These are phyloP conservation scores for Hapsidospora chrysogenum DNA, from an alignment of 495 filamentous ascomycete species.

Conservation along the genomic window DNA sequence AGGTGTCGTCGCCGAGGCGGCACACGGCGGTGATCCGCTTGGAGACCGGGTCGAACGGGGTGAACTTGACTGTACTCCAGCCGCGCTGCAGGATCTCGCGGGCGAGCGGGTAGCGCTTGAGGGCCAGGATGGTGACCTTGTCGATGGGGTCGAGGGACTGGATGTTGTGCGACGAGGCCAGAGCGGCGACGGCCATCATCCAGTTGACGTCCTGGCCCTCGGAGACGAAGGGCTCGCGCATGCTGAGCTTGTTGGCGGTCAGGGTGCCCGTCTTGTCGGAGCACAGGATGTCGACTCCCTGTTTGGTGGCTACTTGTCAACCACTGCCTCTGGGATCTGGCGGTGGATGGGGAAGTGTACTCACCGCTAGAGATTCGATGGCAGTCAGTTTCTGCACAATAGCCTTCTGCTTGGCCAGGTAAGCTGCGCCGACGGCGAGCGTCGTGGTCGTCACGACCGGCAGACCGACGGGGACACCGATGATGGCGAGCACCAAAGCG, in stretches of 20 bases:
- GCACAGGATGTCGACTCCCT: slow-evolving; percentile 86
- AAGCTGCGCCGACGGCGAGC: slow-evolving; percentile 89
- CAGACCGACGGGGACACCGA: slow-evolving; percentile 92
- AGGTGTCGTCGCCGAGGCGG: slow-evolving; percentile 59
- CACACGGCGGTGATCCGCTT: slow-evolving; percentile 78
- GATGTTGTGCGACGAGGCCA: slow-evolving; percentile 84
- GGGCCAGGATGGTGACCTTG: slow-evolving; percentile 76
- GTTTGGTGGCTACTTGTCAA: too few relatives aligned
- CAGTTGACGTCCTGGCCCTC: slow-evolving; percentile 63
- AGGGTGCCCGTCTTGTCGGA: slow-evolving; percentile 93
- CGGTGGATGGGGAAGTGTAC: neutral
- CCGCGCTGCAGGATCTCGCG: slow-evolving; percentile 60
- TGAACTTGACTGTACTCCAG: slow-evolving; percentile 54
- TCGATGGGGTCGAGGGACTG: slow-evolving; percentile 91
- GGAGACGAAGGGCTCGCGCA: slow-evolving; percentile 68
- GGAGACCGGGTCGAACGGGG: slow-evolving; percentile 83
- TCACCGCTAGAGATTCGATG: slow-evolving; percentile 68
- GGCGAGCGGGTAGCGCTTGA: slow-evolving; percentile 61
- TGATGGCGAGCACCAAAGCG: slow-evolving; percentile 73
- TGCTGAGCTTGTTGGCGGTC: slow-evolving; percentile 81
- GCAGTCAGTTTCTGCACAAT: slow-evolving; percentile 94
- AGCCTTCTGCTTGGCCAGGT: slow-evolving; percentile 86
- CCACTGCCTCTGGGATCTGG: too few relatives aligned
- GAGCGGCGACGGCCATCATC: slow-evolving; percentile 77
- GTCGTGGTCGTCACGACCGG: slow-evolving; percentile 91